Conservation (phyloP, 306 rosid genomes). For the Begonia loranthoides region DNA sequence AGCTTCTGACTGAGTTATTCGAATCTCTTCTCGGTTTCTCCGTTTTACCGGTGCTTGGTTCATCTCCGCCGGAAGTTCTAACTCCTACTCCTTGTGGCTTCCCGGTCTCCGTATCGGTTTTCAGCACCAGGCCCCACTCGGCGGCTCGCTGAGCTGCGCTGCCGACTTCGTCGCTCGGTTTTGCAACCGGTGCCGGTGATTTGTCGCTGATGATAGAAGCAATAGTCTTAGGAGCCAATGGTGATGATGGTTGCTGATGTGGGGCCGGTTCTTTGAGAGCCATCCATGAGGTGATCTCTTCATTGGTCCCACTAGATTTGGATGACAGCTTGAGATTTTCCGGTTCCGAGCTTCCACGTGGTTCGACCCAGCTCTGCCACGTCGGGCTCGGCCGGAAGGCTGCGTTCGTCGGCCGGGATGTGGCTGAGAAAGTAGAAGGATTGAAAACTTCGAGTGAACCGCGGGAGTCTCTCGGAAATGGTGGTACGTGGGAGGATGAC, state of each 20-base stretch:
- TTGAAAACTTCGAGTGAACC: constrained; percentile 90
- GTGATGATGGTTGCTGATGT: constrained; percentile 13
- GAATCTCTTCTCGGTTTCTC: constrained; percentile 41
- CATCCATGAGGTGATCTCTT: constrained; percentile 74
- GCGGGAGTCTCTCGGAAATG: constrained; percentile 58
- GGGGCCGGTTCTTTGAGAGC: constrained; percentile 45
- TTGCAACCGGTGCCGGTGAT: constrained; percentile 1
- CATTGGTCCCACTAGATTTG: constrained; percentile 14
- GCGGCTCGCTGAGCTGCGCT: constrained; percentile 71
- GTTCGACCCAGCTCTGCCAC: constrained; percentile 39
- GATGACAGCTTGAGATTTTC: constrained; percentile 11
- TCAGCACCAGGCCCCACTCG: constrained; percentile 86
- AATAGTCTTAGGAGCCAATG: constrained; percentile 16
- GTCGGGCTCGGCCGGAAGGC: constrained; percentile 22
- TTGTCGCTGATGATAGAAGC: constrained; percentile 22
- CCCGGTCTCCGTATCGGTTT: constrained; percentile 70
- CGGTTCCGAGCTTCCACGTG: constrained; percentile 9
- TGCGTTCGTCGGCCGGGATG: constrained; percentile 14
- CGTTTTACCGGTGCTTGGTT: constrained; percentile 14
- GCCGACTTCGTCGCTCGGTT: constrained; percentile 16
- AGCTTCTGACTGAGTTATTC: constrained; percentile 45
- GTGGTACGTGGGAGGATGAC: constrained; percentile 19
- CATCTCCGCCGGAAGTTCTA: constrained; percentile 62
- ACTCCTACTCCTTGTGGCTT: constrained; percentile 63
- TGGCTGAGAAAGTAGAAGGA: constrained; percentile 25